These are phyloP conservation scores for Ceratobasidium papillatum DNA, from an alignment of 1,284 basidiomycete species.

Conservation along the genomic window DNA sequence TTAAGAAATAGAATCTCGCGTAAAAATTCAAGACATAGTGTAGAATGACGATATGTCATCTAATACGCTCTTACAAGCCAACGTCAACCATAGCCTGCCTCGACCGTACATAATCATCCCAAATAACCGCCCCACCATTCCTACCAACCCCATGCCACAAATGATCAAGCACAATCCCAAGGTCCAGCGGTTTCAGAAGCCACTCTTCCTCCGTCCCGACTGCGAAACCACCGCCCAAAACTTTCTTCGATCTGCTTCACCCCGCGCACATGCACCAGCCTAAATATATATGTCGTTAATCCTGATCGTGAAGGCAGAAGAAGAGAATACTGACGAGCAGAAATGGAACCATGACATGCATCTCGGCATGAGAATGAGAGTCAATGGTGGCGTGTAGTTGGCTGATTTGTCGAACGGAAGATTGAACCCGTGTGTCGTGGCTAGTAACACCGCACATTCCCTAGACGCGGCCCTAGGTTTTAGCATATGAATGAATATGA, in stretches of 20 bases:
- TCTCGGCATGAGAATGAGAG: too few relatives aligned
- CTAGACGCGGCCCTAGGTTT: neutral
- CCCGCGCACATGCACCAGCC: neutral
- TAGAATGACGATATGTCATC: too few relatives aligned
- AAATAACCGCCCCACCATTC: neutral
- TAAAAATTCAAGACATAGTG: too few relatives aligned
- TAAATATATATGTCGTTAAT: neutral
- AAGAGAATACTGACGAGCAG: neutral
- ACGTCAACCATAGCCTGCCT: constrained; percentile 1
- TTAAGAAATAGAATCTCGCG: too few relatives aligned
- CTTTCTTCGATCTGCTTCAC: neutral
- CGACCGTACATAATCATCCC: constrained; percentile 28
- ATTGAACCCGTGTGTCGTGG: constrained; percentile 15
- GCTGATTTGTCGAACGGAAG: constrained; percentile 4
- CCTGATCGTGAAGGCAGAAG: neutral
- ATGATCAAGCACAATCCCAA: constrained; percentile 7
- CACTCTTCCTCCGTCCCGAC: neutral
- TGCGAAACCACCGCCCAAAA: neutral
- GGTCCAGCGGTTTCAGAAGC: neutral
- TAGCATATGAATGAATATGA: neutral
- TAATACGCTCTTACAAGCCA: neutral
- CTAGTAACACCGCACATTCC: neutral
- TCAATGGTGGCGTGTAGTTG: neutral
- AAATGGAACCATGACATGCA: neutral
- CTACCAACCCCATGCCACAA: constrained; percentile 5